These are phyloP conservation scores for Rhodotorula paludigena DNA, from an alignment of 768 basidiomycete genomes.

Conservation along the genomic window DNA sequence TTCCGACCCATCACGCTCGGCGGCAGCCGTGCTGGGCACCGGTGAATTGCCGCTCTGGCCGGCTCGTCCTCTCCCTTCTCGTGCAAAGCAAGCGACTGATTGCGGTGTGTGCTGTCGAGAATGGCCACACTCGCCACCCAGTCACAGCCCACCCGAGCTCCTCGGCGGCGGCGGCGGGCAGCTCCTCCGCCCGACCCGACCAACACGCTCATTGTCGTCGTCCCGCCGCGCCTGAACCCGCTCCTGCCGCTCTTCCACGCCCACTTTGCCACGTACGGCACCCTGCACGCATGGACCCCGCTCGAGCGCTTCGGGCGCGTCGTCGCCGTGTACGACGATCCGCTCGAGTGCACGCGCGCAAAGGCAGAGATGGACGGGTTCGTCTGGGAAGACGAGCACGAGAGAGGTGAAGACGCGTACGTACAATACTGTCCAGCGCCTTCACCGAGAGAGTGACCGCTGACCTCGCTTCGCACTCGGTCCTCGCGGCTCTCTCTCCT, in stretches of 20 bases:
- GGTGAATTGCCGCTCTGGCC: too few relatives aligned
- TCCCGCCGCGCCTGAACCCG: conserved; percentile 74
- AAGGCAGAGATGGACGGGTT: conserved; percentile 52
- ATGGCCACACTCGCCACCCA: background rate
- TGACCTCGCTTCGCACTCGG: conserved; percentile 23
- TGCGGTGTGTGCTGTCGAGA: background rate
- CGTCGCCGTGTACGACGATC: conserved; percentile 44
- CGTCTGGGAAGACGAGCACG: conserved; percentile 47
- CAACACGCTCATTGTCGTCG: conserved; percentile 78
- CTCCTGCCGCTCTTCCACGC: conserved; percentile 47
- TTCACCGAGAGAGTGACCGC: background rate
- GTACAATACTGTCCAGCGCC: background rate
- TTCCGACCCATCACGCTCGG: too few relatives aligned
- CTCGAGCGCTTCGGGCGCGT: conserved; percentile 32
- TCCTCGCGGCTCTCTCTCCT: conserved; percentile 19
- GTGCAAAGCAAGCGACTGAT: background rate
- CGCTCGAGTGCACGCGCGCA: conserved; percentile 63
- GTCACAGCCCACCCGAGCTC: background rate
- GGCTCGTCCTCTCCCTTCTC: too few relatives aligned
- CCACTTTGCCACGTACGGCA: conserved; percentile 73
- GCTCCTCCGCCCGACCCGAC: conserved; percentile 49
- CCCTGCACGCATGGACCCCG: conserved; percentile 72
- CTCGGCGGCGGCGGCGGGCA: background rate
- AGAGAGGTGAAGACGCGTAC: conserved; percentile 35
- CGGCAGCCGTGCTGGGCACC: too few relatives aligned